These are phyloP conservation scores for Herpetospermum pedunculosum DNA, from an alignment of 306 rosid genomes.

Conservation along the genomic window DNA sequence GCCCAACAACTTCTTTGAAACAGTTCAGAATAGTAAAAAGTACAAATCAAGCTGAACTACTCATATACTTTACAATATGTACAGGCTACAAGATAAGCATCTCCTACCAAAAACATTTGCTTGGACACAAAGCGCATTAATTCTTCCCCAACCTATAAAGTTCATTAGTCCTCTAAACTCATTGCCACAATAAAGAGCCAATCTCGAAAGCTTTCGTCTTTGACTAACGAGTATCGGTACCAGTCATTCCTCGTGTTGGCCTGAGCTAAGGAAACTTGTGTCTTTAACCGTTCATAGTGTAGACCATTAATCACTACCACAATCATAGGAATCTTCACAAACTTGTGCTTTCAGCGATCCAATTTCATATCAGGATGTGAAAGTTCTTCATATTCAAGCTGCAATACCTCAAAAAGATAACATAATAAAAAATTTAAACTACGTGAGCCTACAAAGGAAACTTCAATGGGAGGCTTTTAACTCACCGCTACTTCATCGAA, in stretches of 20 bases:
- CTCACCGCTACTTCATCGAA: slow-evolving; percentile 57
- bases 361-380: slow-evolving; percentile 42
- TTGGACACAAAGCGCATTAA: slow-evolving; percentile 10
- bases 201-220: neutral
- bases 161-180: neutral
- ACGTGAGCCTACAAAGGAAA: neutral
- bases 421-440: neutral
- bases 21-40: slow-evolving; percentile 13
- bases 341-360: slow-evolving; percentile 15
- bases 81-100: slow-evolving; percentile 26
- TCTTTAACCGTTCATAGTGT: slow-evolving; percentile 23
- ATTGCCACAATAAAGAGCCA: neutral
- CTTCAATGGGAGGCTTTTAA: neutral
- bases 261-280: neutral
- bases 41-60: slow-evolving; percentile 9
- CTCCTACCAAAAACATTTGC: slow-evolving; percentile 12
- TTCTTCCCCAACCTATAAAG: neutral
- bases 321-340: neutral
- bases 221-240: neutral
- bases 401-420: slow-evolving; percentile 25
- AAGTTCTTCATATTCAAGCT: slow-evolving; percentile 59
- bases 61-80: slow-evolving; percentile 36
- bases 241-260: neutral
- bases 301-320: neutral
- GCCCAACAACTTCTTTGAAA: neutral